Base-by-base conservation (phyloP, 352 stramenopile species). In the Pythium biforme region DNA sequence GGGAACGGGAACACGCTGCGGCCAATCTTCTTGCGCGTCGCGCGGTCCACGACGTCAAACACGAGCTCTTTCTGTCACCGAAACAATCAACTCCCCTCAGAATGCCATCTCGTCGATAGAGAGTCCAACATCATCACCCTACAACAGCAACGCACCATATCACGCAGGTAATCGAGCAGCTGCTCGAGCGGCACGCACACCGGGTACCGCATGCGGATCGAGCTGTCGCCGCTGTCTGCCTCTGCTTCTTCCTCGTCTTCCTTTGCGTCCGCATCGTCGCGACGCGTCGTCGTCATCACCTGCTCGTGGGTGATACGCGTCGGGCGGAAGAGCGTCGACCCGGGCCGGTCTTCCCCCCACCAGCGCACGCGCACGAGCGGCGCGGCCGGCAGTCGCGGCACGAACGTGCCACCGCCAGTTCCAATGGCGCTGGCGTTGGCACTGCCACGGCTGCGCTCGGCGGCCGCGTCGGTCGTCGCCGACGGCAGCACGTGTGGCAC, bases 11-110 rank as follows among this genome's bases (percentile, higher is more conserved):
- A 48, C 27, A 64, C 54, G 34, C 72, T 80, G 23, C 67, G 46
- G 5, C 81, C 82, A 25, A 75, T 60, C 29, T 76, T 76, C 22
- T 63, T 77, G 12, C 77, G 57, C 1, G 74, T 75, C 3, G 29
- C 31, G 33, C 75, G 76, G 53, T 92, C 81, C 27, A 89, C 77
- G 55, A 92, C 78, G 26, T 92, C 83, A 20, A 90, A 47, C 37
- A 66, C 59, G 25, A 92, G 62, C 55, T 84, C 51, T 55, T 68
- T 65, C 74, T 85, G 56, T 37, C n/a, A 41, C 5, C 5, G 22
- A 17, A 17, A 14, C 8, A 40, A 34, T 11, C 31, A 34, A 34
- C 5, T 34, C 31, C 31, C 5, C 31, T 34, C 31, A 34, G 31
- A 51, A 25, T 22, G 0, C 33, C 29, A 65, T 7, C 27, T 8